These are phyloP conservation scores for Rhizoctonia solani DNA, from an alignment of 1,284 basidiomycete genomes.

Conservation along the genomic window DNA sequence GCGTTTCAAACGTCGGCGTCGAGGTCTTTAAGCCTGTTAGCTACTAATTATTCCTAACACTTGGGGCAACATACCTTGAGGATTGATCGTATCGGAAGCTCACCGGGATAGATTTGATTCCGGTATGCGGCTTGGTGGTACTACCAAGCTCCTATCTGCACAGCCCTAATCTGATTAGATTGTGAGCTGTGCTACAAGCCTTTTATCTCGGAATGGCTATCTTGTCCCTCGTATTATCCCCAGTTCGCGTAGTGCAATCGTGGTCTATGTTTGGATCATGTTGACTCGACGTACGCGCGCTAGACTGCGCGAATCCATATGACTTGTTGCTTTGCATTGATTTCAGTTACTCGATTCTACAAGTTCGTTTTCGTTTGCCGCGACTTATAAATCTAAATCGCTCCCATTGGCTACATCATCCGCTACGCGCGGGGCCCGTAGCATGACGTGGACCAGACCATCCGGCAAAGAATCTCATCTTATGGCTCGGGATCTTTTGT, in stretches of 20 bases:
- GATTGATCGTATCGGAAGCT: background rate
- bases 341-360: background rate
- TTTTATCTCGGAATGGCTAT: too few relatives aligned
- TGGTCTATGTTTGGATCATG: too few relatives aligned
- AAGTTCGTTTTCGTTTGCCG: background rate
- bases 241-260: too few relatives aligned
- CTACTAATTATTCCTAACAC: background rate
- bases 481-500: background rate
- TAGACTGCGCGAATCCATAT: background rate
- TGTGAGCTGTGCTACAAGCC: background rate
- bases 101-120: slow-evolving; percentile 21
- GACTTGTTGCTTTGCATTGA: background rate
- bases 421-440: background rate
- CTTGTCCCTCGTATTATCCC: too few relatives aligned
- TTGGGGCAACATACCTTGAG: slow-evolving; percentile 6
- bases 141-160: background rate
- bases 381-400: background rate
- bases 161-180: slow-evolving; percentile 7
- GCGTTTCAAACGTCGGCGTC: slow-evolving; percentile 1
- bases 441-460: slow-evolving; percentile 10
- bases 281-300: too few relatives aligned
- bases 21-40: background rate
- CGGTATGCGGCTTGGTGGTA: slow-evolving; percentile 19
- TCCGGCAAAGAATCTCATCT: background rate
- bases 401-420: slow-evolving; percentile 13